Evolutionary conservation across 192 early-diverging fungal genomes (phyloP), one percentile per base, ranked within the genome.

Genomic region (Chytriomyces confervae): DNA sequence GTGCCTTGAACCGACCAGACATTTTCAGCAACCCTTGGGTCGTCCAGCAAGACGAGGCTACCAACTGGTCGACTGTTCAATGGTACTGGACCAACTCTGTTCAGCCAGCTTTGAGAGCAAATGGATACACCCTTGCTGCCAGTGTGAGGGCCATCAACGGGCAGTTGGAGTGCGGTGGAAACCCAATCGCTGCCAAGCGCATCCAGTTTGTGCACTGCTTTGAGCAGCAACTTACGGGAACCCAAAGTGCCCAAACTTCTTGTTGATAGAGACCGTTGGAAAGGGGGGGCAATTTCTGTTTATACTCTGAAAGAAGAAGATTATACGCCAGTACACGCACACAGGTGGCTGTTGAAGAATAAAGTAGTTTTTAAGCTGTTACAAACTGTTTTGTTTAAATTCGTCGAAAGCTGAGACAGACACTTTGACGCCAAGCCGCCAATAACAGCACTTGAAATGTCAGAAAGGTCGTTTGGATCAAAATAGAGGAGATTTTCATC

Each of bases 31-130:
- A 74, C 61, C 72, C 72, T 62, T 57, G 63, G 20, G 10, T 74
- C 18, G 72, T 74, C 0, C 8, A 9, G n/a, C 10, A 16, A 29
- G 72, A 74, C 48, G 36, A 43, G 61, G 46, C 10, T 18, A 47
- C 48, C n/a, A 60, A 74, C 47, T 61, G 53, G 60, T 57, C 57
- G 23, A 46, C 45, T 23, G 61, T 63, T 1, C 50, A 61, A 61
- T 74, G 72, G 72, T 74, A 60, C 44, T 74, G 72, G 72, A 62
- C 20, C 7, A 47, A 57, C 9, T 20, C 18, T 62, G 72, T 74
- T 8, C 72, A 74, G 45, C 57, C 61, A 5, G 18, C 45, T 7
- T 63, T 74, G 44, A 62, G 47, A 36, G 48, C 13, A 8, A 7
- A 36, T 13, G 72, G 72, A 36, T 29, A 44, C 44, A 74, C 60